A percentile compares a stretch with the other conserved stretches of the same genome.
phyloP scores from a whole-genome alignment of 371 early-diverging fungal genomes.

The Mucor plumbeus region DNA sequence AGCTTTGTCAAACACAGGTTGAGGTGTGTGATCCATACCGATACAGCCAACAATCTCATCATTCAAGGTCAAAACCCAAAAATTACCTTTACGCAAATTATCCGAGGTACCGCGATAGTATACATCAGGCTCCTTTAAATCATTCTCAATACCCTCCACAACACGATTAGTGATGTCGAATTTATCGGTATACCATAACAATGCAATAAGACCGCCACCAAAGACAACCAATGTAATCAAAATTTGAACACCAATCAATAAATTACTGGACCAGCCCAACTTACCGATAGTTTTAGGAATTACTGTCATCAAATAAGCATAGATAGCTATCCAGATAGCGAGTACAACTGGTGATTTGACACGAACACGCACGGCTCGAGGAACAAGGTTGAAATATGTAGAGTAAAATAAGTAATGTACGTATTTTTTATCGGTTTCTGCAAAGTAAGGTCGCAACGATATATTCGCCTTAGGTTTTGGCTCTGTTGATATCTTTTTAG shows the following conservation, averaged over 20 bases:
- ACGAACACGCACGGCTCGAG: slow-evolving; percentile 39
- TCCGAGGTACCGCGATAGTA: slow-evolving; percentile 44
- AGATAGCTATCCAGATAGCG: slow-evolving; percentile 29
- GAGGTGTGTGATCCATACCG: slow-evolving; percentile 43
- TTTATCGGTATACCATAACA: slow-evolving; percentile 49
- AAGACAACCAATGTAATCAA: slow-evolving; percentile 32
- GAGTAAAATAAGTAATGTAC: slow-evolving; percentile 53
- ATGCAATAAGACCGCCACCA: slow-evolving; percentile 30
- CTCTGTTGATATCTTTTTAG: slow-evolving; percentile 8
- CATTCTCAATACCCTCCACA: slow-evolving; percentile 45
- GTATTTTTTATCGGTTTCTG: slow-evolving; percentile 44
- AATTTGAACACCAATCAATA: slow-evolving; percentile 21
- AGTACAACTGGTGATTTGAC: slow-evolving; percentile 34
- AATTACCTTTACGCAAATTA: slow-evolving; percentile 36
- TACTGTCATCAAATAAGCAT: slow-evolving; percentile 18
- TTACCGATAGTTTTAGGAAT: slow-evolving; percentile 18
- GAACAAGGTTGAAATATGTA: slow-evolving; percentile 48
- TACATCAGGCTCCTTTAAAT: slow-evolving; percentile 42
- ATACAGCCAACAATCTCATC: slow-evolving; percentile 50
- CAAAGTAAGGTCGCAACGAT: slow-evolving; percentile 49
- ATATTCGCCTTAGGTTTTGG: slow-evolving; percentile 34
- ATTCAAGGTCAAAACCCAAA: slow-evolving; percentile 56
- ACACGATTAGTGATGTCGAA: slow-evolving; percentile 37
- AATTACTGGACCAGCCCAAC: slow-evolving; percentile 24
- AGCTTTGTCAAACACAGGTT: slow-evolving; percentile 24